Evolutionary conservation across 768 basidiomycete genomes (phyloP).

Genomic region (Gymnopilus junonius): DNA sequence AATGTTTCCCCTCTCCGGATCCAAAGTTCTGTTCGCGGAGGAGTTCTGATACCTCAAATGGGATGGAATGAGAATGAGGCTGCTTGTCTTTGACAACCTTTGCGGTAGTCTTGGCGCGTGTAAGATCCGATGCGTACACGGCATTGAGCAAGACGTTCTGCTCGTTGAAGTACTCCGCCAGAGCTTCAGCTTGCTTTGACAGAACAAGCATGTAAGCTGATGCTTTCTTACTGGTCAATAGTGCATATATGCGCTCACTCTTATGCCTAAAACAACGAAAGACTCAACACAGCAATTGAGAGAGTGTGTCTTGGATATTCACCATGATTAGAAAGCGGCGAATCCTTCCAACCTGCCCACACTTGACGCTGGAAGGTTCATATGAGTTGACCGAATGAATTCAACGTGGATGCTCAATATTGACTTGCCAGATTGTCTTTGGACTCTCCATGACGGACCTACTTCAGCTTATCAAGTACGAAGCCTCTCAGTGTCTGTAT

Average conservation of each 20-base stretch:
- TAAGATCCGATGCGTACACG: conserved; percentile 70
- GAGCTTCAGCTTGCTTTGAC: conserved; percentile 62
- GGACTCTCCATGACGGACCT: conserved; percentile 82
- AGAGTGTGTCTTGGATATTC: conserved; percentile 15
- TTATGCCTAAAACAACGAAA: conserved; percentile 48
- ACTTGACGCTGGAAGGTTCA: conserved; percentile 31
- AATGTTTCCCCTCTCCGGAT: conserved; percentile 68
- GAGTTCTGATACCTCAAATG: conserved; percentile 50
- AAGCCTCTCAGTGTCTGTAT: background rate
- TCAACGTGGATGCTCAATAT: background rate
- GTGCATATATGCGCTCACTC: conserved; percentile 40
- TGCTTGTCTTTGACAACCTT: conserved; percentile 56
- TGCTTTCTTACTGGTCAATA: background rate
- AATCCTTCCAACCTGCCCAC: conserved; percentile 81
- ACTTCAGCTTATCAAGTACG: background rate
- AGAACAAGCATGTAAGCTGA: background rate
- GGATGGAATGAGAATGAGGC: conserved; percentile 42
- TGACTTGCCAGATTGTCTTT: conserved; percentile 70
- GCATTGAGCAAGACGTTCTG: conserved; percentile 46
- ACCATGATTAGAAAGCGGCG: conserved; percentile 79
- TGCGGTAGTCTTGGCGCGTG: conserved; percentile 68
- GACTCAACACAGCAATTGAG: background rate
- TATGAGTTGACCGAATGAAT: background rate
- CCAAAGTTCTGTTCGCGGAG: conserved; percentile 77
- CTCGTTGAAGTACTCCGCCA: conserved; percentile 54